These are phyloP conservation scores for Claviceps cyperi DNA, from an alignment of 2,329 filamentous ascomycete species.

Conservation along the genomic window DNA sequence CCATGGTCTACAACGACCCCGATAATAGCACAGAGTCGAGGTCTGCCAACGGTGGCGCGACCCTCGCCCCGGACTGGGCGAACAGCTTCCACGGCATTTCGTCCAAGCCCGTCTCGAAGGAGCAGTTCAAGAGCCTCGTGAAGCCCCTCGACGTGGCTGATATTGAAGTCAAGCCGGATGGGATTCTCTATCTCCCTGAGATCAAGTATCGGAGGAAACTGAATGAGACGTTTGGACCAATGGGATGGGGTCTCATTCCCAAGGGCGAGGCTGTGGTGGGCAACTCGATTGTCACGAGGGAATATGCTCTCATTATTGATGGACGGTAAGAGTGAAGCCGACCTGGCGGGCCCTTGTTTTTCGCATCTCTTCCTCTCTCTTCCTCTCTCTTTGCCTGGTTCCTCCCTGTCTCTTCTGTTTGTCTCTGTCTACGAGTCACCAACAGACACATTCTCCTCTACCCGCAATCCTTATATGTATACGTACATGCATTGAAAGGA, in stretches of 20 bases:
- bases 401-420: neutral
- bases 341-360: too few species aligned
- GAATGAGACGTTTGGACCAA: slow-evolving; percentile 83
- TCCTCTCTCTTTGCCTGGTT: neutral
- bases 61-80: slow-evolving; percentile 52
- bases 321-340: slow-evolving; percentile 49
- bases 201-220: slow-evolving; percentile 93
- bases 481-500: neutral
- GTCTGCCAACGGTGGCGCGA: slow-evolving; percentile 1
- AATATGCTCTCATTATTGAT: slow-evolving; percentile 82
- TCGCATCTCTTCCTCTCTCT: neutral
- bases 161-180: slow-evolving; percentile 95
- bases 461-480: neutral
- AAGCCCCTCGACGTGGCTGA: slow-evolving; percentile 55
- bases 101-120: slow-evolving; percentile 51
- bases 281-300: slow-evolving; percentile 66
- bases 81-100: slow-evolving; percentile 72
- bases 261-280: slow-evolving; percentile 74
- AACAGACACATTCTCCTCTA: neutral
- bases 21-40: too few species aligned
- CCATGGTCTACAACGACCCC: slow-evolving; percentile 5
- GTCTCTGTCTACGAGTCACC: neutral
- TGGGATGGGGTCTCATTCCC: slow-evolving; percentile 88
- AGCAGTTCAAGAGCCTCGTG: slow-evolving; percentile 54
- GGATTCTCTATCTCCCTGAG: slow-evolving; percentile 89